A percentile compares a stretch with the other conserved stretches of the same genome.
phyloP scores from a whole-genome alignment of 2,329 filamentous ascomycete species.

The Diaporthe velutina region DNA sequence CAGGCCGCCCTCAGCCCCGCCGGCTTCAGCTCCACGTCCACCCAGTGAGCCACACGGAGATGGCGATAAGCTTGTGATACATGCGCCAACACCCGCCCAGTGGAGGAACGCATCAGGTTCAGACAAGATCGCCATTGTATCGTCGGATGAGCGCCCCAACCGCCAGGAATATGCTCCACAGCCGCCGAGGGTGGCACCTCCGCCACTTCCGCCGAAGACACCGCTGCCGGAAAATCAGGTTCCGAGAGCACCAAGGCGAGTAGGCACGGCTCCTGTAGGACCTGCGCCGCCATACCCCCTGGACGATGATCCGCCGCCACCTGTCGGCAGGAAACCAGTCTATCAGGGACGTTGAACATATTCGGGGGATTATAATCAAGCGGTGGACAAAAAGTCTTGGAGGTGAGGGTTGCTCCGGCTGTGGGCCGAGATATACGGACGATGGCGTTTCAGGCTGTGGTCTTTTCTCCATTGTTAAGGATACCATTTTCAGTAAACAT shows the following conservation, averaged over 20 bases:
- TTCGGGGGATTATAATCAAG: not conserved
- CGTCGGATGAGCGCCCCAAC: conserved; percentile 69
- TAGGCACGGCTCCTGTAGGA: conserved; percentile 38
- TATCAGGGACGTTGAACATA: conserved; percentile 65
- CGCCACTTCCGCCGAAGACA: conserved; percentile 83
- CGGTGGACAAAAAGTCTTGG: not conserved
- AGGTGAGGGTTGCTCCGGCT: not conserved
- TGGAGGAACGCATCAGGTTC: conserved; percentile 69
- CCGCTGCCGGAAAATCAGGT: conserved; percentile 70
- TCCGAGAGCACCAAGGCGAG: conserved; percentile 48
- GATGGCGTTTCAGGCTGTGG: not conserved
- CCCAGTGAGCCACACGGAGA: conserved; percentile 44
- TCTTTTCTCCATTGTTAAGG: conserved; percentile 24
- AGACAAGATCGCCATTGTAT: conserved; percentile 77
- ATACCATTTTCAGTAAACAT: conserved; percentile 40
- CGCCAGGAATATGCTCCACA: conserved; percentile 48
- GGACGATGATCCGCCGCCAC: conserved; percentile 82
- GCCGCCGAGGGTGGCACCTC: conserved; percentile 67
- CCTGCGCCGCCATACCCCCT: conserved; percentile 80
- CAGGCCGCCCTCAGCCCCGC: conserved; percentile 42
- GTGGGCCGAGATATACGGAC: not conserved
- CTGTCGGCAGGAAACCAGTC: conserved; percentile 86
- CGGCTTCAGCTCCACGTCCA: conserved; percentile 37
- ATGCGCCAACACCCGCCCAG: conserved; percentile 70
- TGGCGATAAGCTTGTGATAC: conserved; percentile 67